phyloP scores from a whole-genome alignment of 306 rosid genomes.

The Coriaria nepalensis region DNA sequence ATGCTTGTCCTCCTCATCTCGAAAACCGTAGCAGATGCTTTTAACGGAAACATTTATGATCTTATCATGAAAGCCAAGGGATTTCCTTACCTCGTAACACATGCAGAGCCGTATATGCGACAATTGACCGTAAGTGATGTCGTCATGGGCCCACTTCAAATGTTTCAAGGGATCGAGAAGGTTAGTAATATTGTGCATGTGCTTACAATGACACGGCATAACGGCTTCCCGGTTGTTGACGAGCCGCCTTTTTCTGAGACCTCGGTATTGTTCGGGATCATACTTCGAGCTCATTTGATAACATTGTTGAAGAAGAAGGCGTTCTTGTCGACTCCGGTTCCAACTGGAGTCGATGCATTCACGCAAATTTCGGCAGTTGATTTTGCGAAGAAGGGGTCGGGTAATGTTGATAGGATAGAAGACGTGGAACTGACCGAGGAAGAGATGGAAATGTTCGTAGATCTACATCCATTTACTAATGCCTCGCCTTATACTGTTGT shows the following conservation, averaged over 20 bases:
- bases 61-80: conserved; percentile 92
- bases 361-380: conserved; percentile 41
- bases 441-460: conserved; percentile 79
- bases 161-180: conserved; percentile 69
- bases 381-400: conserved; percentile 63
- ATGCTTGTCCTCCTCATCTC: conserved; percentile 87
- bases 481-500: conserved; percentile 85
- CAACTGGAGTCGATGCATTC: conserved; percentile 17
- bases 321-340: conserved; percentile 32
- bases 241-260: conserved; percentile 52
- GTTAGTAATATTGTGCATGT: conserved; percentile 58
- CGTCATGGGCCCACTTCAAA: conserved; percentile 78
- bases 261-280: conserved; percentile 56
- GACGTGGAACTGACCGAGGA: conserved; percentile 46
- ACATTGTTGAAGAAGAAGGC: conserved; percentile 63
- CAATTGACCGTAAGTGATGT: conserved; percentile 67
- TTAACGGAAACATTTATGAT: conserved; percentile 70
- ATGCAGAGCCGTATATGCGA: conserved; percentile 85
- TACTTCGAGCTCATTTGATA: conserved; percentile 72
- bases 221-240: conserved; percentile 84
- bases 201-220: conserved; percentile 54
- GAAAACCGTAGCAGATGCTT: conserved; percentile 76
- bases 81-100: conserved; percentile 73
- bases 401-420: conserved; percentile 34
- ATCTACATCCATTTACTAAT: conserved; percentile 81